Evolutionary conservation across 2,329 filamentous ascomycete genomes (phyloP).

Genomic region (Neonectria sp.): DNA sequence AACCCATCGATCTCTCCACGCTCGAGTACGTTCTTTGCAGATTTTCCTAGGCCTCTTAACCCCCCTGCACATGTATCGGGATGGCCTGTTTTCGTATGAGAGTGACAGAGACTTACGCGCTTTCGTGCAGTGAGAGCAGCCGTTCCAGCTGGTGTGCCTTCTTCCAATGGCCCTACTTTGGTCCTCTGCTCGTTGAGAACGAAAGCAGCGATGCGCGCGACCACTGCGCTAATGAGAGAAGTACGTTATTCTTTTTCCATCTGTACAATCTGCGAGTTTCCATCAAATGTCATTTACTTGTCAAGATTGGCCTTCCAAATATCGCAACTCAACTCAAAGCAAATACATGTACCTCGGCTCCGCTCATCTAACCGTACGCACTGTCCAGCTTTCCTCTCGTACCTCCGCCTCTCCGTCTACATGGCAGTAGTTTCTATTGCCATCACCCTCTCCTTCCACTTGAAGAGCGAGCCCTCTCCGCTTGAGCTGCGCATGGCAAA

Average conservation of each 20-base stretch:
- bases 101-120: slow-evolving; percentile 30
- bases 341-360: background rate
- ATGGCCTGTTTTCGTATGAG: background rate
- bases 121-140: slow-evolving; percentile 25
- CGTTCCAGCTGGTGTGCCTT: slow-evolving; percentile 56
- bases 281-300: background rate
- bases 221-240: slow-evolving; percentile 85
- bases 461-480: slow-evolving; percentile 79
- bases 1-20: slow-evolving; percentile 62
- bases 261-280: background rate
- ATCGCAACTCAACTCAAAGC: background rate
- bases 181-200: slow-evolving; percentile 81
- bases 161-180: slow-evolving; percentile 73
- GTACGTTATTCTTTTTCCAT: slow-evolving; percentile 52
- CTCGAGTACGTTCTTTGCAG: slow-evolving; percentile 51
- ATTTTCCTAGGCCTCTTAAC: background rate
- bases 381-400: slow-evolving; percentile 82
- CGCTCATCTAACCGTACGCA: slow-evolving; percentile 8
- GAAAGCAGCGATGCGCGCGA: slow-evolving; percentile 82
- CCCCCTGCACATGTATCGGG: background rate
- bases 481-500: slow-evolving; percentile 84
- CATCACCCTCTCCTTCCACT: slow-evolving; percentile 93
- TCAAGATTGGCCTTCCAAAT: background rate
- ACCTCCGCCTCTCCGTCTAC: slow-evolving; percentile 90
- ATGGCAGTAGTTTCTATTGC: slow-evolving; percentile 92